Evolutionary conservation across 1,139 yeast species (phyloP), one percentile per base, ranked within the genome.

Genomic region (Zygosaccharomyces pseudobailii): DNA sequence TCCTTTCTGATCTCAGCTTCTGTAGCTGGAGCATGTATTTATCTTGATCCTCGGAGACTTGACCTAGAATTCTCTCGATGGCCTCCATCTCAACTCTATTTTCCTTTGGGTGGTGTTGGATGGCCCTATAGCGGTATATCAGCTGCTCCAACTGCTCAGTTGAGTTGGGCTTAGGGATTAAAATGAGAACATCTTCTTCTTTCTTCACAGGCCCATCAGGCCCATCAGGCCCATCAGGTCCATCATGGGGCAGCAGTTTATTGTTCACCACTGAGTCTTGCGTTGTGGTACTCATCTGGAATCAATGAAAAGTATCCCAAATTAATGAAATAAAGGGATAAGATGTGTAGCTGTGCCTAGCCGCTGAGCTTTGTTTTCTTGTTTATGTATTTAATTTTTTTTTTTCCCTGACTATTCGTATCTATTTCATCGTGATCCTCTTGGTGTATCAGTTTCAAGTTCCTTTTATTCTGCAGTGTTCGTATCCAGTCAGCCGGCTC

Each of bases 1-100:
- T 47, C 36, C 53, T 68, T 5, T 47, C 48, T 4, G 45, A 35
- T 49, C 68, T 63, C 25, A 76, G 53, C 40, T 54, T 51, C 5
- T 55, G 59, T 5, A 60, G 54, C 21, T 70, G 68, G 36, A 59
- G 57, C 37, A 57, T 61, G 54, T 66, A 78, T 21, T 52, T 57
- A 44, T 71, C 71, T 49, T 71, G 73, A 32, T 68, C 68, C 21
- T 58, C 45, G 10, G 73, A 68, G 5, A 71, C 57, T 36, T 59
- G 47, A 19, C 54, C 52, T n/a, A 72, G 53, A 2, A 63, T 59
- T 22, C 59, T 62, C 48, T 70, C 73, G 30, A 71, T 62, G 1
- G 70, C 70, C 8, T 54, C 50, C 6, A 65, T 55, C 44, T 67
- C 71, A 6, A 54, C 41, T 32, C 49, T 51, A 39, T 61, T 62